Evolutionary conservation across 2,329 filamentous ascomycete species (phyloP), one percentile per base, ranked within the genome.

Genomic region (Nemania sp.): DNA sequence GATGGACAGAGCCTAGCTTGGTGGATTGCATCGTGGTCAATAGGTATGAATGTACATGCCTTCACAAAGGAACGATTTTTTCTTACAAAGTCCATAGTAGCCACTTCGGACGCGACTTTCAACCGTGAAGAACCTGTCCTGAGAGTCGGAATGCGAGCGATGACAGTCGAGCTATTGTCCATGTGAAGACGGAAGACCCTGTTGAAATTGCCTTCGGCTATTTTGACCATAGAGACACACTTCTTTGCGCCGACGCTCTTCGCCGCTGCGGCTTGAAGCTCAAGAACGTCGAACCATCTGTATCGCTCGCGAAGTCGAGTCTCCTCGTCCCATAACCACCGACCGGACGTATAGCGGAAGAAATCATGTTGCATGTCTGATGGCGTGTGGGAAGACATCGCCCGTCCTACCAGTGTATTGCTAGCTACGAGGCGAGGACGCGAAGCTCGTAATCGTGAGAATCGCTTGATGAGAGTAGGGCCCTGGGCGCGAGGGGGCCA

Each of bases 81-180:
- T 48, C 47, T 34, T 50, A 50, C 47, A 50, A 50, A 50, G 22
- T 50, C 39, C 47, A 50, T 50, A 12, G 47, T 50, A n/a, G 39
- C 47, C 8, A 50, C 47, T 19, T 50, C 47, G 28, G 47, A 43
- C 7, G 47, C 47, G n/a, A 39, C 43, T 26, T 37, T 43, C 47
- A 22, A 42, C 20, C 37, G 40, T 14, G 31, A 9, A 43, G 47
- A 43, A 3, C 47, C 47, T 20, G 26, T 26, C n/a, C 33, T 49
- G 6, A 24, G 36, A 12, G 23, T 49, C 4, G 46, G 46, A 14
- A 49, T 49, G n/a, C 46, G 46, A 34, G 46, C 46, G 15, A 49
- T 41, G 4, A 49, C 24, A 14, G 28, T 30, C 24, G 15, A 15
- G 15, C 46, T 36, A 17, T 49, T 34, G 12, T 41, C 46, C 46